Evolutionary conservation across 129 eudicot species (phyloP).

Genomic region (Erigeron canadensis): DNA sequence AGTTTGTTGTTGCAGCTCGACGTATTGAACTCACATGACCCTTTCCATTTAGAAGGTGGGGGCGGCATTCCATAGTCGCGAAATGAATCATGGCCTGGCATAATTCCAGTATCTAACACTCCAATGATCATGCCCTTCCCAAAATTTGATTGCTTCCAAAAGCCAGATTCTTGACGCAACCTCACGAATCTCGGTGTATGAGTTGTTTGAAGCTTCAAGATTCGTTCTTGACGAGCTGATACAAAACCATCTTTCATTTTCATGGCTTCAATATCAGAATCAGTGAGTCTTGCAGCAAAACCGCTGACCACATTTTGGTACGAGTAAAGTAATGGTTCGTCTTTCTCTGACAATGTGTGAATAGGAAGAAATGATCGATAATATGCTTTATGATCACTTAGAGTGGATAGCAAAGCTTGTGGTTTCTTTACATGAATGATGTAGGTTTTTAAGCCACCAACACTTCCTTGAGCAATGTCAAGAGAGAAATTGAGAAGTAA

Average conservation of each 20-base stretch:
- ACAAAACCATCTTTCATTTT: neutral
- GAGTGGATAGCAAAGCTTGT: neutral
- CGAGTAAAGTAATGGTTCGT: neutral
- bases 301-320: neutral
- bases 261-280: too few species aligned
- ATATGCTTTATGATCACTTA: neutral
- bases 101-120: neutral
- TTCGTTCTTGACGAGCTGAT: neutral
- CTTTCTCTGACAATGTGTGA: neutral
- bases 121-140: constrained; percentile 10
- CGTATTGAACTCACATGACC: constrained; percentile 21
- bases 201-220: neutral
- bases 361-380: neutral
- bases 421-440: neutral
- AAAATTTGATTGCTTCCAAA: neutral
- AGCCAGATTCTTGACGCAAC: neutral
- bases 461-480: neutral
- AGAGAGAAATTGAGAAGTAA: neutral
- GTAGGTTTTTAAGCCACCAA: neutral
- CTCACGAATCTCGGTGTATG: neutral
- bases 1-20: constrained; percentile 28
- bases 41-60: constrained; percentile 30
- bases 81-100: neutral
- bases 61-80: constrained; percentile 17
- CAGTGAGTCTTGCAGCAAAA: neutral